Base-by-base conservation (phyloP, 139 green algal genomes). In the Ettlia oleoabundans region DNA sequence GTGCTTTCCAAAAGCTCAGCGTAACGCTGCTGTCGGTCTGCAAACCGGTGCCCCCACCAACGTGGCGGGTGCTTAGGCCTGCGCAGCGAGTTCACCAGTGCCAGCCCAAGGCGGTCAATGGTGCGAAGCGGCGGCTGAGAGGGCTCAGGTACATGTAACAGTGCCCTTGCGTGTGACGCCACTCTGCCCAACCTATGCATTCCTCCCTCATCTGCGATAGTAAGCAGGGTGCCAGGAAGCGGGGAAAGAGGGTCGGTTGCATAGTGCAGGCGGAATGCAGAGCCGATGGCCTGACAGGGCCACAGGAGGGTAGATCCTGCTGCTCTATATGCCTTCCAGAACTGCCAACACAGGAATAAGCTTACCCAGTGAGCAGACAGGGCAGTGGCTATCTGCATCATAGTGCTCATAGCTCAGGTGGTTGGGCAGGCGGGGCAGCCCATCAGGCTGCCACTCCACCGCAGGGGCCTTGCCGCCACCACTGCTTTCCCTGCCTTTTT, bases 291-390 rank as follows among this genome's bases (percentile, higher is more conserved):
- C 47, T 58, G 15, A 15, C 47, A 58, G 47, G 13, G 47, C 47
- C n/a, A n/a, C 47, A 58, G 47, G 13, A 24, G 47, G 10, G 47
- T 58, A 58, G 47, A 10, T 58, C 35, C 61, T 32, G n/a, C n/a
- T n/a, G n/a, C n/a, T n/a, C n/a, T n/a, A n/a, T n/a, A n/a, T n/a
- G n/a, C n/a, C n/a, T n/a, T n/a, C n/a, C n/a, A n/a, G n/a, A n/a
- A n/a, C n/a, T n/a, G n/a, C n/a, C n/a, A n/a, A n/a, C n/a, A n/a
- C n/a, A n/a, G n/a, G n/a, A n/a, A n/a, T n/a, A n/a, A n/a, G 9
- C 67, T 32, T 22, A 80, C 73, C 73, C 28, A 80, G 53, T 24
- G 73, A 80, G 73, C 73, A 80, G 52, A 80, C 53, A 1, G 73
- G 73, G 73, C 73, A 80, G 53, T 80, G 73, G 9, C 35, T 15